A percentile compares a stretch with the other conserved stretches of the same genome.
Evolutionary conservation across 768 basidiomycete genomes (phyloP).

Genomic region (Kondoa malvinella): DNA sequence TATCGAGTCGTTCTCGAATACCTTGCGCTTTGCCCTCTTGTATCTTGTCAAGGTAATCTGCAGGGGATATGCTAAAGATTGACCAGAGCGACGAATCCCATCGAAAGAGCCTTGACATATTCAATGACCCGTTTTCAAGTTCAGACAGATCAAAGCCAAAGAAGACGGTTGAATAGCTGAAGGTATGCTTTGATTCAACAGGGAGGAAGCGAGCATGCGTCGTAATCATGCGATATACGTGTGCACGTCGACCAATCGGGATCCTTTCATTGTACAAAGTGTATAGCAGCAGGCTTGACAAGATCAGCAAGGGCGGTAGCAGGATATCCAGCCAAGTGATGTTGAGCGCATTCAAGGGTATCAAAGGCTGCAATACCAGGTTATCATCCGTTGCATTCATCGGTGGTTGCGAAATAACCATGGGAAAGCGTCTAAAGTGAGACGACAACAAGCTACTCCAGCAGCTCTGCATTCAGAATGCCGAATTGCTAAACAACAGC

Average conservation of each 20-base stretch:
- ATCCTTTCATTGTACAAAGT: conserved; percentile 7
- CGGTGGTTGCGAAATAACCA: too few relatives aligned
- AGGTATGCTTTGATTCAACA: conserved; percentile 38
- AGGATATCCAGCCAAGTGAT: conserved; percentile 13
- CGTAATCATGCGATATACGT: conserved; percentile 42
- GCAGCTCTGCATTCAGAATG: too few relatives aligned
- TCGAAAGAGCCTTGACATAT: conserved; percentile 41
- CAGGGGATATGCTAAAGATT: conserved; percentile 38
- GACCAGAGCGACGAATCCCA: conserved; percentile 39
- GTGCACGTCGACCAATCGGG: conserved; percentile 27
- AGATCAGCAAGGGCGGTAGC: conserved; percentile 11
- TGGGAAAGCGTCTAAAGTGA: too few relatives aligned
- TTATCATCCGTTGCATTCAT: too few relatives aligned
- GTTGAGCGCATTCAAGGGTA: background rate
- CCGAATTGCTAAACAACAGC: conserved; percentile 2
- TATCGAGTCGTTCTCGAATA: conserved; percentile 12
- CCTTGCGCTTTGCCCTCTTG: conserved; percentile 2
- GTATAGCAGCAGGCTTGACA: conserved; percentile 10
- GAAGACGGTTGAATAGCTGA: conserved; percentile 46
- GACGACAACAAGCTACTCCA: too few relatives aligned
- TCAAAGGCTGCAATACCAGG: background rate
- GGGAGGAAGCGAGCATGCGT: conserved; percentile 44
- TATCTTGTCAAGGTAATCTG: conserved; percentile 36
- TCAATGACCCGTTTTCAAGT: conserved; percentile 39
- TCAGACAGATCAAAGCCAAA: conserved; percentile 44